Evolutionary conservation across 345 rosid genomes (phyloP).

Genomic region (Rhodomyrtus tomentosa): DNA sequence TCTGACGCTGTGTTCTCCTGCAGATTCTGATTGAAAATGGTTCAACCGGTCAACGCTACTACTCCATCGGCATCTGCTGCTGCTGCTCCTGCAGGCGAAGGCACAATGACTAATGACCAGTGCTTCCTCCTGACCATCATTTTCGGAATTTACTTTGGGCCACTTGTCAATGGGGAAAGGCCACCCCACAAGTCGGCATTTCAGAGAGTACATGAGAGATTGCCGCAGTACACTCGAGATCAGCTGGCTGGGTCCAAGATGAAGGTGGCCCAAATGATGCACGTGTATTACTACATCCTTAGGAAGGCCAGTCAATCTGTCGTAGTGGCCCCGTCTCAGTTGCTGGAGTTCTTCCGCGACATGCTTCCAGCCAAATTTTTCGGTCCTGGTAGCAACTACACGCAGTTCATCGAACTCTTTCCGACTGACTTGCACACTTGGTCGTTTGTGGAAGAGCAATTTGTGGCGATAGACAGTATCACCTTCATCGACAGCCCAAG

Average conservation of each 20-base stretch:
- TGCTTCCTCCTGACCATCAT: background rate
- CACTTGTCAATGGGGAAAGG: background rate
- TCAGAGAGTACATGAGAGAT: background rate
- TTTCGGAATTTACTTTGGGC: background rate
- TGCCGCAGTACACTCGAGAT: background rate
- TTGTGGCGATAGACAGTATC: background rate
- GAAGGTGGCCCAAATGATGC: background rate
- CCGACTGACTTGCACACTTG: background rate
- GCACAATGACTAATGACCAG: background rate
- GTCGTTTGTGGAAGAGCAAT: background rate
- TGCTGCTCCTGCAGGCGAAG: background rate
- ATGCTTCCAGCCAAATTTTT: background rate
- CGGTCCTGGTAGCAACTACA: background rate
- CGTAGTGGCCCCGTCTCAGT: background rate
- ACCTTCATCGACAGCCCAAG: background rate
- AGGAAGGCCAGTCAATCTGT: background rate
- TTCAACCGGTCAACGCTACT: background rate
- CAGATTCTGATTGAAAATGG: background rate
- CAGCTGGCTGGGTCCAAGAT: background rate
- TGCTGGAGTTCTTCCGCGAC: background rate
- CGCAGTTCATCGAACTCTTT: background rate
- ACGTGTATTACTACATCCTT: background rate
- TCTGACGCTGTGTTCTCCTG: background rate
- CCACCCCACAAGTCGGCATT: background rate
- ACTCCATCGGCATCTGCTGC: background rate